A percentile compares a stretch with the other conserved stretches of the same genome.
Evolutionary conservation across 1,284 basidiomycete genomes (phyloP).

Genomic region (Leccinum ponderosum): DNA sequence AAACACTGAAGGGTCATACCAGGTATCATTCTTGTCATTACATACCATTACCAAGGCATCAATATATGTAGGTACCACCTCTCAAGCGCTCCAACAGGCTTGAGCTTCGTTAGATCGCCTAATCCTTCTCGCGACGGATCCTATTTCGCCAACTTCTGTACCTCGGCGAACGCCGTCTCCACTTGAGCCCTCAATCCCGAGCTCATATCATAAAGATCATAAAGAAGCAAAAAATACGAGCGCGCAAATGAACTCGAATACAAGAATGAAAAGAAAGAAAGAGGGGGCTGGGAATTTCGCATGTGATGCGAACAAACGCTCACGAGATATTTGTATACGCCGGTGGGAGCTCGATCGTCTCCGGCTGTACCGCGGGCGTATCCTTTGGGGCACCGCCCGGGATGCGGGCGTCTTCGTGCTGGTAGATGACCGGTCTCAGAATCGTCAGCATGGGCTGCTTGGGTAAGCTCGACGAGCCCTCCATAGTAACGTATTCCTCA

Average conservation of each 20-base stretch:
- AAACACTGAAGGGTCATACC: constrained; percentile 61
- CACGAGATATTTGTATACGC: constrained; percentile 64
- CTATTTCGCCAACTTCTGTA: constrained; percentile 20
- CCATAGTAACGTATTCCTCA: background rate
- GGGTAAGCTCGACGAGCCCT: constrained; percentile 38
- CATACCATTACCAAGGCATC: constrained; percentile 42
- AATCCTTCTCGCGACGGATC: constrained; percentile 21
- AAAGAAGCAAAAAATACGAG: background rate
- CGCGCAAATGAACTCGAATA: background rate
- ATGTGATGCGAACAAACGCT: background rate
- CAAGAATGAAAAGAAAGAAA: background rate
- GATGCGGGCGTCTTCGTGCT: constrained; percentile 75
- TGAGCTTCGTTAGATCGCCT: constrained; percentile 19
- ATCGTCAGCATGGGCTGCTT: constrained; percentile 43
- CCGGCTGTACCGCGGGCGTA: constrained; percentile 36
- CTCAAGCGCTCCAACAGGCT: constrained; percentile 19
- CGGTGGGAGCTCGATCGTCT: constrained; percentile 78
- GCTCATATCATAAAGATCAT: constrained; percentile 28
- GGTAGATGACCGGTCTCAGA: constrained; percentile 70
- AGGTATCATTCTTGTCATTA: constrained; percentile 43
- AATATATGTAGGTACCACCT: constrained; percentile 42
- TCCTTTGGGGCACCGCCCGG: constrained; percentile 31
- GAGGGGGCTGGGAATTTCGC: background rate
- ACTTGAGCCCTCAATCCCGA: constrained; percentile 38
- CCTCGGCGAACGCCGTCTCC: constrained; percentile 49